phyloP scores from a whole-genome alignment of 225 moss, liverwort and hornwort species.

The Sphagnum tenellum region DNA sequence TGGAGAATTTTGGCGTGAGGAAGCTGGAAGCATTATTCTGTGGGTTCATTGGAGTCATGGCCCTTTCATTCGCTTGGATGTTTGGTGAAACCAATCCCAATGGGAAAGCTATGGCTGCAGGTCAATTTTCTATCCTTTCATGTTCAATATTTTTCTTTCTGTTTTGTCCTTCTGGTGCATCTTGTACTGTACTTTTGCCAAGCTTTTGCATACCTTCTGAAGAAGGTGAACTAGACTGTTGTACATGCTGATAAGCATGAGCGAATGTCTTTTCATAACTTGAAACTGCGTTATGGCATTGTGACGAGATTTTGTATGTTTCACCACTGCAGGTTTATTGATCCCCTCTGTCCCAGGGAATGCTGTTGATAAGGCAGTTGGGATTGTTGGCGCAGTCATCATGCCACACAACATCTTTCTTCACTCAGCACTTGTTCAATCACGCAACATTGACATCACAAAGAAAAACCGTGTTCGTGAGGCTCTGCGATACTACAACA shows the following conservation, averaged over 20 bases:
- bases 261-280: too few species aligned
- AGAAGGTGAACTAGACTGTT: too few species aligned
- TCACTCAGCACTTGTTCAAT: slow-evolving; percentile 89
- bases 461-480: slow-evolving; percentile 66
- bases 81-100: slow-evolving; percentile 63
- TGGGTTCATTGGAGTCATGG: slow-evolving; percentile 71
- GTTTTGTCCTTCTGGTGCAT: neutral
- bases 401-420: slow-evolving; percentile 98
- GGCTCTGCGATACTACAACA: slow-evolving; percentile 83
- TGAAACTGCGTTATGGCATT: too few species aligned
- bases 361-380: slow-evolving; percentile 82
- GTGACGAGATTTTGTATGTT: too few species aligned
- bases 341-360: slow-evolving; percentile 57
- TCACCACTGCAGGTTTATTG: slow-evolving; percentile 55
- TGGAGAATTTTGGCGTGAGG: slow-evolving; percentile 77
- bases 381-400: slow-evolving; percentile 82
- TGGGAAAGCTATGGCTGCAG: slow-evolving; percentile 45
- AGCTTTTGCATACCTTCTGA: neutral
- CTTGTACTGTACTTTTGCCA: neutral
- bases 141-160: slow-evolving; percentile 2
- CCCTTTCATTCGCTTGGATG: slow-evolving; percentile 89
- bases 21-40: slow-evolving; percentile 85
- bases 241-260: too few species aligned
- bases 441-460: slow-evolving; percentile 53
- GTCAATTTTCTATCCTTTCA: slow-evolving; percentile 16